phyloP scores from a whole-genome alignment of 352 stramenopile species.

The Peronospora destructor region DNA sequence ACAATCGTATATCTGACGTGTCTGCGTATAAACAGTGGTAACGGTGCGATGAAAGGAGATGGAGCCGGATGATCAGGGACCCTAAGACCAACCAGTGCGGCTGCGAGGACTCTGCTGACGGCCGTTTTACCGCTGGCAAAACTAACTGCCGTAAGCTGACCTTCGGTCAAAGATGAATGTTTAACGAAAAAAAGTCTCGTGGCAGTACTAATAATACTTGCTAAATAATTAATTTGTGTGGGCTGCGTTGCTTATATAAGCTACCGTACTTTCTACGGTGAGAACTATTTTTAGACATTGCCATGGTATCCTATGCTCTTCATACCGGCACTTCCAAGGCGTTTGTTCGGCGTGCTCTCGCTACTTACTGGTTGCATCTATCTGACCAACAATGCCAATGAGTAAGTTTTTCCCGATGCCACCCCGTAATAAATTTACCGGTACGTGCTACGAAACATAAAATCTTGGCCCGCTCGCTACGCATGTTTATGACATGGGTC shows the following conservation, averaged over 20 bases:
- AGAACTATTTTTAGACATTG: too few relatives aligned
- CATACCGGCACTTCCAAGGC: neutral
- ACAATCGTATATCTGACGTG: constrained; percentile 4
- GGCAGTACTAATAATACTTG: too few relatives aligned
- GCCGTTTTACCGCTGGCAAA: constrained; percentile 21
- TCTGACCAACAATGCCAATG: constrained; percentile 37
- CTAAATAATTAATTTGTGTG: too few relatives aligned
- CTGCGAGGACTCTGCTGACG: constrained; percentile 31
- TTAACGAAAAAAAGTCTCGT: too few relatives aligned
- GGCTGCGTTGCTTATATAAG: too few relatives aligned
- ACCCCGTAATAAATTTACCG: neutral
- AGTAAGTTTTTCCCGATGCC: constrained; percentile 25
- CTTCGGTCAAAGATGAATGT: neutral
- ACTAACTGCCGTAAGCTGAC: constrained; percentile 21
- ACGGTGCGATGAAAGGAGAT: constrained; percentile 10
- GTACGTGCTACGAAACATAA: constrained; percentile 21
- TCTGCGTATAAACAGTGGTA: constrained; percentile 14
- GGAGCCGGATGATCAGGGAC: constrained; percentile 29
- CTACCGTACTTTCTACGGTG: too few relatives aligned
- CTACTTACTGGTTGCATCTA: constrained; percentile 28
- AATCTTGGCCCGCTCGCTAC: constrained; percentile 52
- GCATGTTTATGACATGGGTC: constrained; percentile 45
- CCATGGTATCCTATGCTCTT: constrained; percentile 17
- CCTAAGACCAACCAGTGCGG: constrained; percentile 21
- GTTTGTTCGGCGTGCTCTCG: constrained; percentile 20